phyloP scores from a whole-genome alignment of 78 protist genomes.

The Dictyostelium purpureum region DNA sequence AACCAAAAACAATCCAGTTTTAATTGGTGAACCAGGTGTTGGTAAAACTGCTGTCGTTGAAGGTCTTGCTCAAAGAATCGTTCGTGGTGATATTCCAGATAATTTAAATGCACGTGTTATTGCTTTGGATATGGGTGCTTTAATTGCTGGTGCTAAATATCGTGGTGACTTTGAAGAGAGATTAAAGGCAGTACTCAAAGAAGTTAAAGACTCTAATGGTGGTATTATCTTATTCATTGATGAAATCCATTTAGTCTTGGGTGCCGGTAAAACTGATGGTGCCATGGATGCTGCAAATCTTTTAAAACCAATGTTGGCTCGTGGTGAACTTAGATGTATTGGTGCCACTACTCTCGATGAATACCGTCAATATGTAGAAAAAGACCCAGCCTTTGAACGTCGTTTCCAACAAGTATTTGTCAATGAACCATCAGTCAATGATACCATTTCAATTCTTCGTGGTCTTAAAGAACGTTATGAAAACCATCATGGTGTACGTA shows the following conservation, averaged over 20 bases:
- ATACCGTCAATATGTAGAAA: conserved; percentile 97
- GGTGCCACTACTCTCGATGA: conserved; percentile 99
- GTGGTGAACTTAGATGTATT: conserved; percentile 98
- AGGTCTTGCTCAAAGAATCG: conserved; percentile 99
- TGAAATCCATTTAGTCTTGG: conserved; percentile 98
- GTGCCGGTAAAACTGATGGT: conserved; percentile 98
- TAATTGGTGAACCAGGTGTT: conserved; percentile 99
- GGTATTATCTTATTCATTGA: conserved; percentile 97
- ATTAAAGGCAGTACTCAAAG: conserved; percentile 96
- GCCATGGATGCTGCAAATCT: conserved; percentile 99
- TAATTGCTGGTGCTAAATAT: conserved; percentile 99
- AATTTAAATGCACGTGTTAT: conserved; percentile 85
- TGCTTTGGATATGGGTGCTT: conserved; percentile 97
- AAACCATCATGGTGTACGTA: conserved; percentile 96
- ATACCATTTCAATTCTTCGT: conserved; percentile 97
- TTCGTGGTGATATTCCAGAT: conserved; percentile 97
- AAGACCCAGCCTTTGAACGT: conserved; percentile 99
- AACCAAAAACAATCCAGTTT: conserved; percentile 98
- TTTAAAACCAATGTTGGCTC: conserved; percentile 98
- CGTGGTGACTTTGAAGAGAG: conserved; percentile 99
- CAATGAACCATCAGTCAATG: conserved; percentile 96
- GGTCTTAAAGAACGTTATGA: conserved; percentile 96
- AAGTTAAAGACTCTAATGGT: conserved; percentile 93
- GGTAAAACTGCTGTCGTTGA: conserved; percentile 97
- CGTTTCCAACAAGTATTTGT: conserved; percentile 97